Percentiles rank a stretch among this genome's conserved stretches.
Evolutionary conservation across 306 rosid genomes (phyloP).

Genomic region (Ziziphus jujuba): DNA sequence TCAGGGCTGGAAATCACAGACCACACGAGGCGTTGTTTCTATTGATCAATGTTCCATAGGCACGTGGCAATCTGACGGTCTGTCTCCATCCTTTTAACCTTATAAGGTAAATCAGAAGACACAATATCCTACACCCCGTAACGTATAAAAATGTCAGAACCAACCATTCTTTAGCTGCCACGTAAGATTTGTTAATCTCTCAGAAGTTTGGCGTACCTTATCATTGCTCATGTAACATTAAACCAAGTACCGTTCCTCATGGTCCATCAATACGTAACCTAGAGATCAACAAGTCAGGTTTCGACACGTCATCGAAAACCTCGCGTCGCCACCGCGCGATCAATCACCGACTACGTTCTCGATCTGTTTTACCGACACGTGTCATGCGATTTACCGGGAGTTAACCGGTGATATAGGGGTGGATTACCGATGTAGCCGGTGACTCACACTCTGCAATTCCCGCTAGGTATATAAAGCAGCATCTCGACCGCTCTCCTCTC

Average conservation of each 20-base stretch:
- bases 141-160: background rate
- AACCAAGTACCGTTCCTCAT: conserved; percentile 8
- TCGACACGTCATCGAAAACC: conserved; percentile 26
- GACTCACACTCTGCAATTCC: conserved; percentile 36
- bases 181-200: too few species aligned
- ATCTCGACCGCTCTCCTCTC: background rate
- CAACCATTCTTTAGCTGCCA: background rate
- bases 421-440: conserved; percentile 42
- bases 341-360: conserved; percentile 28
- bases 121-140: background rate
- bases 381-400: conserved; percentile 17
- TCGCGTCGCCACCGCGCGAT: conserved; percentile 34
- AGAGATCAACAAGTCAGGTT: conserved; percentile 2
- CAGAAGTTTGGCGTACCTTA: background rate
- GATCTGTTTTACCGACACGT: conserved; percentile 23
- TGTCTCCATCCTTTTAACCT: conserved; percentile 29
- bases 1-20: too few species aligned
- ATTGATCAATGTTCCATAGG: conserved; percentile 23
- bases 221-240: background rate
- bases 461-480: conserved; percentile 36
- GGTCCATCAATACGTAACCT: conserved; percentile 21
- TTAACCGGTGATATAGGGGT: conserved; percentile 33
- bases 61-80: conserved; percentile 45
- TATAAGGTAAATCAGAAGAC: background rate
- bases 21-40: conserved; percentile 34